These are phyloP conservation scores for Pittosporum tobira DNA, from an alignment of 129 eudicot genomes.

Conservation along the genomic window DNA sequence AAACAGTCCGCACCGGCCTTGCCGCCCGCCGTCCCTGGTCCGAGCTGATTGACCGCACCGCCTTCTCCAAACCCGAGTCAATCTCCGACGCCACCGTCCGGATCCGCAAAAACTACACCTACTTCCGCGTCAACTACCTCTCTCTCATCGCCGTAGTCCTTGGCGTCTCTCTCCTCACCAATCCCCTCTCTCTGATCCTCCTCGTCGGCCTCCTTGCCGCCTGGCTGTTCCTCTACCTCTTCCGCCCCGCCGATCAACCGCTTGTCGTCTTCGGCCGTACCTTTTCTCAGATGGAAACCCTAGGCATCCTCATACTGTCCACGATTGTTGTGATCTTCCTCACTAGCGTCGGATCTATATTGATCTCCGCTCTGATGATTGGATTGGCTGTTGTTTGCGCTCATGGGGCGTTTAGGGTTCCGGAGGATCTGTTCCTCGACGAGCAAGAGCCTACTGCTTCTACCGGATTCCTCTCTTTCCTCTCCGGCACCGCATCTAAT, in stretches of 20 bases:
- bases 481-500: constrained; percentile 40
- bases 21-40: constrained; percentile 84
- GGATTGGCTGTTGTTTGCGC: constrained; percentile 54
- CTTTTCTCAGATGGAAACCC: constrained; percentile 64
- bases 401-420: constrained; percentile 77
- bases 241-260: constrained; percentile 72
- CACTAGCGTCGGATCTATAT: constrained; percentile 76
- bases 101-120: constrained; percentile 72
- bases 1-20: constrained; percentile 49
- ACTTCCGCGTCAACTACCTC: constrained; percentile 72
- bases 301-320: constrained; percentile 35
- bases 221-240: constrained; percentile 77
- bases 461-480: constrained; percentile 55
- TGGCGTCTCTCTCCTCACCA: constrained; percentile 55
- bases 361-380: constrained; percentile 64
- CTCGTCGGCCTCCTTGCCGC: constrained; percentile 63
- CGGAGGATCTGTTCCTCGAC: constrained; percentile 83
- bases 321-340: constrained; percentile 62
- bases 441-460: constrained; percentile 44
- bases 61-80: constrained; percentile 81
- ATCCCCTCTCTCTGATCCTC: constrained; percentile 68
- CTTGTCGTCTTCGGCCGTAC: constrained; percentile 45
- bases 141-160: constrained; percentile 47
- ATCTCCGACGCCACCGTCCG: constrained; percentile 70
- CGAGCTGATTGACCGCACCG: constrained; percentile 70